phyloP scores from a whole-genome alignment of 306 rosid genomes.

The Castanopsis chinensis region DNA sequence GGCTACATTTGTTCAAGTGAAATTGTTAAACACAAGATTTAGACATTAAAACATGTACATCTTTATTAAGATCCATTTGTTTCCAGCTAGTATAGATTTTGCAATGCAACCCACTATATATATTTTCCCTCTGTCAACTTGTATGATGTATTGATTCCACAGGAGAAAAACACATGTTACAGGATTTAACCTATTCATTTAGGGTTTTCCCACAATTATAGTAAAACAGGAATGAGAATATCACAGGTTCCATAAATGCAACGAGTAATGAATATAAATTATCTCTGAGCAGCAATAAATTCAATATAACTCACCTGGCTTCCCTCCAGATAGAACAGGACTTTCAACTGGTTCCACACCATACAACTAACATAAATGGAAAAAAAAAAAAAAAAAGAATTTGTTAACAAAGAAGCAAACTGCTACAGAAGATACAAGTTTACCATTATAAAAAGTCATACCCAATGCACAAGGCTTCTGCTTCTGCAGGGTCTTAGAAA shows the following conservation, averaged over 20 bases:
- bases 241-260: background rate
- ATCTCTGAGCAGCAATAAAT: background rate
- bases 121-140: background rate
- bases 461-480: too few relatives aligned
- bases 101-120: background rate
- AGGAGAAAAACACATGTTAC: background rate
- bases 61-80: too few relatives aligned
- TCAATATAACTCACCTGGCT: slow-evolving; percentile 57
- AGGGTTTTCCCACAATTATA: background rate
- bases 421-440: background rate
- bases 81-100: background rate
- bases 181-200: background rate
- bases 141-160: background rate
- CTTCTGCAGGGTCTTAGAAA: too few relatives aligned
- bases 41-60: background rate
- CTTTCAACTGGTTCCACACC: slow-evolving; percentile 85
- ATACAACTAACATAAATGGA: slow-evolving; percentile 43
- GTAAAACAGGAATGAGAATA: background rate
- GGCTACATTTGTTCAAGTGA: background rate
- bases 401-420: background rate
- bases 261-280: background rate
- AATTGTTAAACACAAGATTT: background rate
- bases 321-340: slow-evolving; percentile 80
- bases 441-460: background rate
- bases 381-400: background rate